phyloP scores from a whole-genome alignment of 108 stramenopile species.

The Bacterosira constricta region DNA sequence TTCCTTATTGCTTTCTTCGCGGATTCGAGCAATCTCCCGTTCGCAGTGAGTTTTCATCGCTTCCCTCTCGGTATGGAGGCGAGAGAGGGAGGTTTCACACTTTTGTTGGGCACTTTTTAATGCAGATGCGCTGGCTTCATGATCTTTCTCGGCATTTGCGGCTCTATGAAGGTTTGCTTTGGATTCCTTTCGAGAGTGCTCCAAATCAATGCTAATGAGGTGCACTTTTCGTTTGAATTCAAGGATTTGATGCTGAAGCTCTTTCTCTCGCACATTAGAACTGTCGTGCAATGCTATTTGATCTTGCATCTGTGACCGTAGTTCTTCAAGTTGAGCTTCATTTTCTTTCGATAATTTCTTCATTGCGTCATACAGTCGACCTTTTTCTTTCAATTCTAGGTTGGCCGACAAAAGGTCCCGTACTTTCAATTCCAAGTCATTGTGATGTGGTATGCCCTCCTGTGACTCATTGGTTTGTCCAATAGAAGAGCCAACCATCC shows the following conservation, averaged over 20 bases:
- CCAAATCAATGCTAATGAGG: constrained; percentile 21
- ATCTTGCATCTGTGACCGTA: constrained; percentile 13
- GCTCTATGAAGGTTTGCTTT: constrained; percentile 19
- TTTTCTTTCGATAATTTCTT: constrained; percentile 5
- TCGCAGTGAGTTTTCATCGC: constrained; percentile 17
- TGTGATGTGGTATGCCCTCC: neutral
- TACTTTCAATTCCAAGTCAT: constrained; percentile 15
- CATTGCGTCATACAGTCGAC: constrained; percentile 3
- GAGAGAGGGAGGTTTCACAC: constrained; percentile 8
- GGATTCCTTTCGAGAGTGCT: constrained; percentile 19
- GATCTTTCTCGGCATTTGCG: constrained; percentile 31
- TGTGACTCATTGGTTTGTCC: neutral
- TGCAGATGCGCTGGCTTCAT: constrained; percentile 3
- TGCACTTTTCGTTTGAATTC: constrained; percentile 20
- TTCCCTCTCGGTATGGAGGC: constrained; percentile 18
- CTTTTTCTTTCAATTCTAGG: constrained; percentile 23
- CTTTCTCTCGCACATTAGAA: constrained; percentile 20
- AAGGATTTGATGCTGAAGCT: constrained; percentile 25
- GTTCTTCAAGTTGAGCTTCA: constrained; percentile 4
- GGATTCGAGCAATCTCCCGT: constrained; percentile 30
- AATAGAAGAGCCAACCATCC: neutral
- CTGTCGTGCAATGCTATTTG: constrained; percentile 6
- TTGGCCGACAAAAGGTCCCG: constrained; percentile 11
- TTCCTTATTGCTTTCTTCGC: constrained; percentile 30
- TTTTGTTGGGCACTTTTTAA: constrained; percentile 12